Evolutionary conservation across 805 yeast genomes (phyloP), one percentile per base, ranked within the genome.

Genomic region (Saturnispora kantuleensis): DNA sequence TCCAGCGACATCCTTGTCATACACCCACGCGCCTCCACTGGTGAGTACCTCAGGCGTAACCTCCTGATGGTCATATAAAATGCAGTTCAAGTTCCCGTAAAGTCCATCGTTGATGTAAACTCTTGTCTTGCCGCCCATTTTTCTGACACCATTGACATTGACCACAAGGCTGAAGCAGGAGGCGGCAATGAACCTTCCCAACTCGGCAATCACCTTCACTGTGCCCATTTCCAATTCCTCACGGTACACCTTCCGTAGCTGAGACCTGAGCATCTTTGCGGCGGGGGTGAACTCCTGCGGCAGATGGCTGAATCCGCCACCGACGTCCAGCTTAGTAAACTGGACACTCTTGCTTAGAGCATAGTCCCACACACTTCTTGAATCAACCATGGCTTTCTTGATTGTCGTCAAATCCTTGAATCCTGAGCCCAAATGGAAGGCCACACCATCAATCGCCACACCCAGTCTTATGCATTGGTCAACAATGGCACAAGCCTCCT

Each of bases 381-480:
- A 75, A 57, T 87, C 95, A 43, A 65, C 60, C 33, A 87, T 76
- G 0, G 97, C 96, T 49, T 75, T 74, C 46, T 69, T 69, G 51
- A 85, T 73, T 3, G 90, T 73, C 36, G 67, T 61, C 45, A 78
- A 74, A 58, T 86, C 93, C 42, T 74, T 74, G 11, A 95, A 90
- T 31, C 97, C 97, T 2, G 96, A 85, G 1, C 98, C 98, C 48
- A 89, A 85, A 61, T 90, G 98, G 74, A 90, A 90, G 4, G 96
- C 88, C 31, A 89, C 89, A 42, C 98, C 98, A 12, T 66, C 76
- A 32, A 90, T 74, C 48, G 75, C 67, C 53, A 90, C 70, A 1
- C 69, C 77, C 42, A 87, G 65, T 43, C 71, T 69, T 47, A 71
- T 67, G 39, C 95, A 90, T 47, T 73, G 62, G 7, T 72, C 68